Evolutionary conservation across 2,329 filamentous ascomycete genomes (phyloP).

Genomic region (Penicillium sp.): DNA sequence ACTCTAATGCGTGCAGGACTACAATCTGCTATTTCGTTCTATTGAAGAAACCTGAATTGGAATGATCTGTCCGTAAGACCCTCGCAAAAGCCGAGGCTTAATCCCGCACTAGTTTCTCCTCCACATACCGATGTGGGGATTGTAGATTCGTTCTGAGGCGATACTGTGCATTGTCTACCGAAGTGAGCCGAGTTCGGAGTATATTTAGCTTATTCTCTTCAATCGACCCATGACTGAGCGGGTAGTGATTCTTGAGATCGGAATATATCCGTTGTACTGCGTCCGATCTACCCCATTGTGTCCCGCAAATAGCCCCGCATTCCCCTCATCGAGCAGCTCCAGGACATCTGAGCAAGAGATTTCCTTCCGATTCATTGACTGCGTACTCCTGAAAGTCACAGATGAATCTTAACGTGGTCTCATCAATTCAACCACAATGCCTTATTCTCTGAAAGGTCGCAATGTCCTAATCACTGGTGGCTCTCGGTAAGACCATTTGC

Average conservation of each 20-base stretch:
- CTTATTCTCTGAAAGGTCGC: conserved; percentile 59
- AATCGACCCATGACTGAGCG: background rate
- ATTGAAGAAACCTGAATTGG: background rate
- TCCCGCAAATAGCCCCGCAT: conserved; percentile 7
- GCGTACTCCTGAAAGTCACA: no score
- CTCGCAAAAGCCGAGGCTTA: background rate
- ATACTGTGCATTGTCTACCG: background rate
- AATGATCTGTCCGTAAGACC: background rate
- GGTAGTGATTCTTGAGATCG: background rate
- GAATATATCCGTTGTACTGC: conserved; percentile 3
- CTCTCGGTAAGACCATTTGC: conserved; percentile 52
- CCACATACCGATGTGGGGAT: conserved; percentile 12
- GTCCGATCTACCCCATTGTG: background rate
- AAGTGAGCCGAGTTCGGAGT: background rate
- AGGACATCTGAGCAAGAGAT: background rate
- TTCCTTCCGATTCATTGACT: background rate
- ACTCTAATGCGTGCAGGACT: background rate
- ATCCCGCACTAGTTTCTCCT: conserved; percentile 1
- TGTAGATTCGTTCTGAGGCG: background rate
- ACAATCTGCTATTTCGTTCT: background rate
- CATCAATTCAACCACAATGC: conserved; percentile 45
- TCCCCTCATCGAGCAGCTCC: background rate
- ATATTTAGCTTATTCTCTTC: background rate
- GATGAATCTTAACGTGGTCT: background rate
- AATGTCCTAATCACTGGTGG: conserved; percentile 66